These are phyloP conservation scores for Xylariaceae sp. DNA, from an alignment of 2,329 filamentous ascomycete species.

Conservation along the genomic window DNA sequence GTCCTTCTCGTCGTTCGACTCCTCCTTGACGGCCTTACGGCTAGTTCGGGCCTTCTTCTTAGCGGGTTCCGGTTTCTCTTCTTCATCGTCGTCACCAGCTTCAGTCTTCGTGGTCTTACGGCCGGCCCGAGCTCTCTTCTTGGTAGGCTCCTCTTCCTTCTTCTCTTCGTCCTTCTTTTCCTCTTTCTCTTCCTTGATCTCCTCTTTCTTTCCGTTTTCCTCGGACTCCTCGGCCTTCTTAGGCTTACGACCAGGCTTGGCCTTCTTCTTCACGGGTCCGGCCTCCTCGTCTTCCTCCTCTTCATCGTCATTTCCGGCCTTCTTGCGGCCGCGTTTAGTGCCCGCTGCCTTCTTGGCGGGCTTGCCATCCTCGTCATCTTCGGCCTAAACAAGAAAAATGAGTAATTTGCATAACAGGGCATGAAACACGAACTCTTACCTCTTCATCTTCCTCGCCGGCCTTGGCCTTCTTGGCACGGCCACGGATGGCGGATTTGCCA, in stretches of 20 bases:
- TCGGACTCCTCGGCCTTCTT: constrained; percentile 12
- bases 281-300: constrained; percentile 13
- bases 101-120: constrained; percentile 26
- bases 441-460: constrained; percentile 35
- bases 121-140: neutral
- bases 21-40: constrained; percentile 28
- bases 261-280: constrained; percentile 38
- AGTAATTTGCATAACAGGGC: constrained; percentile 1
- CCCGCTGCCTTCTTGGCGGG: constrained; percentile 32
- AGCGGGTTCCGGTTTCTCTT: constrained; percentile 27
- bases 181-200: constrained; percentile 19
- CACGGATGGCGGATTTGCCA: constrained; percentile 60
- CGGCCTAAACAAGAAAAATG: constrained; percentile 13
- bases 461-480: constrained; percentile 35
- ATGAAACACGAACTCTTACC: constrained; percentile 21
- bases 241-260: constrained; percentile 24
- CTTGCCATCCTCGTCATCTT: constrained; percentile 22
- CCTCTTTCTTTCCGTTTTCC: neutral
- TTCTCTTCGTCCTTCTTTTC: constrained; percentile 16
- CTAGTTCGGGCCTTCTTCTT: constrained; percentile 36
- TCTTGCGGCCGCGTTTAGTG: constrained; percentile 37
- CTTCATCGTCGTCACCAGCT: constrained; percentile 17
- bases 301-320: constrained; percentile 17
- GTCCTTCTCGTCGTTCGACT: constrained; percentile 1
- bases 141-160: constrained; percentile 5